These are phyloP conservation scores for Sonneratia alba DNA, from an alignment of 345 rosid species.

Conservation along the genomic window DNA sequence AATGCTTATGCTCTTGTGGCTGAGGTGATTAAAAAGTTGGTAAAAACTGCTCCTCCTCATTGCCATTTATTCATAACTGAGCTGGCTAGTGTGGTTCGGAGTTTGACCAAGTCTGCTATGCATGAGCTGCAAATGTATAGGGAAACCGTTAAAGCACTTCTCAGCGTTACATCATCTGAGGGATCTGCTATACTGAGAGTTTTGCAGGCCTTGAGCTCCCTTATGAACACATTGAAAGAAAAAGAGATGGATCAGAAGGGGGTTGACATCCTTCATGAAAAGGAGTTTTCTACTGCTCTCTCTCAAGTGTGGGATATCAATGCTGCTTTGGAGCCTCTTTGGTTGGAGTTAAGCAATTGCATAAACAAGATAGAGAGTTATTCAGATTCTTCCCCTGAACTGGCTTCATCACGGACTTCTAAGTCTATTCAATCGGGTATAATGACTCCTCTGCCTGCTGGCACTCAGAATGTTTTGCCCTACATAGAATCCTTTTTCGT, in stretches of 20 bases:
- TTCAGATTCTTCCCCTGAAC: constrained; percentile 56
- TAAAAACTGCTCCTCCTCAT: constrained; percentile 69
- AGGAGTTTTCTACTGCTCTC: constrained; percentile 51
- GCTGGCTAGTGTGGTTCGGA: constrained; percentile 64
- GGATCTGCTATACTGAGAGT: constrained; percentile 92
- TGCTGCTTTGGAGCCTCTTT: constrained; percentile 76
- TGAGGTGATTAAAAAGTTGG: constrained; percentile 84
- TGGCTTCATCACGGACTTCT: constrained; percentile 33
- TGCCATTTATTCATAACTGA: constrained; percentile 73
- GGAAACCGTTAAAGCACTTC: constrained; percentile 72
- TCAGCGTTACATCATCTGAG: constrained; percentile 66
- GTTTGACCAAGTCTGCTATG: constrained; percentile 65
- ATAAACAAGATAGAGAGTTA: constrained; percentile 85
- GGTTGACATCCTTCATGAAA: constrained; percentile 38
- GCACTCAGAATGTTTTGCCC: constrained; percentile 91
- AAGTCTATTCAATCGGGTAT: constrained; percentile 45
- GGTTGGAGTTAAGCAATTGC: constrained; percentile 82
- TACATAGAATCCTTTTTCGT: constrained; percentile 92
- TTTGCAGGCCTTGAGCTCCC: constrained; percentile 79
- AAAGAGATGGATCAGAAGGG: constrained; percentile 48
- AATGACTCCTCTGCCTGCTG: constrained; percentile 79
- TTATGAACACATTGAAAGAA: constrained; percentile 43
- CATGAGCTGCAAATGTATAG: constrained; percentile 68
- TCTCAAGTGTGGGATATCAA: constrained; percentile 58
- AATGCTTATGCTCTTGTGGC: constrained; percentile 79